Evolutionary conservation across 192 early-diverging fungal genomes (phyloP).

Genomic region (Dimargaris verticillata): DNA sequence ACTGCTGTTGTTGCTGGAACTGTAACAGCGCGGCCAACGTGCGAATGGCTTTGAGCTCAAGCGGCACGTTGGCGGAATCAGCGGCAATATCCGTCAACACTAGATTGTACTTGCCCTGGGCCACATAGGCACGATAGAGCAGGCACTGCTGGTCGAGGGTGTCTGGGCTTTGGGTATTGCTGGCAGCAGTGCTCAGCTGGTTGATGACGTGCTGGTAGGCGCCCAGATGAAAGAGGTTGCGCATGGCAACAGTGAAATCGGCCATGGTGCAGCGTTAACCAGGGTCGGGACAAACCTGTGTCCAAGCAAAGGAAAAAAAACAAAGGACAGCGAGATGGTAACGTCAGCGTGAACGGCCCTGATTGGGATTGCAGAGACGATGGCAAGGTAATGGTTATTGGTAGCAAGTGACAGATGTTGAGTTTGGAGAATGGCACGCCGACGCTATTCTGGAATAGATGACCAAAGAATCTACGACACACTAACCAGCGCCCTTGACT

Average conservation of each 20-base stretch:
- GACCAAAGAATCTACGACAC: too few species aligned
- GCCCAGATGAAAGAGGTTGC: conserved; percentile 56
- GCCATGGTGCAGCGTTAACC: too few species aligned
- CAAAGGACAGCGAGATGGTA: too few species aligned
- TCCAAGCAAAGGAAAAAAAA: too few species aligned
- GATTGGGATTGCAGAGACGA: too few species aligned
- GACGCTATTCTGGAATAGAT: too few species aligned
- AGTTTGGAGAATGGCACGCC: too few species aligned
- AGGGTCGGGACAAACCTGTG: too few species aligned
- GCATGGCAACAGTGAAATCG: conserved; percentile 30
- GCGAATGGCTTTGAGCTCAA: conserved; percentile 49
- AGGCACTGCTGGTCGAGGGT: conserved; percentile 44
- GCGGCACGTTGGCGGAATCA: conserved; percentile 15
- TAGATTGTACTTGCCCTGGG: conserved; percentile 50
- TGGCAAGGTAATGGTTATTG: too few species aligned
- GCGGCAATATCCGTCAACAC: conserved; percentile 44
- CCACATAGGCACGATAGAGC: conserved; percentile 66
- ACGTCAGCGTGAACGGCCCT: too few species aligned
- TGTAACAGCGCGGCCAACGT: conserved; percentile 43
- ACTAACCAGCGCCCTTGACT: too few species aligned
- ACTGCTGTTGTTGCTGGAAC: background rate
- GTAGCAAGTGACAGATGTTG: too few species aligned
- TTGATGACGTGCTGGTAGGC: conserved; percentile 57
- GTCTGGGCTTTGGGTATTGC: conserved; percentile 11
- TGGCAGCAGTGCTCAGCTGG: conserved; percentile 30